Evolutionary conservation across 2,329 filamentous ascomycete species (phyloP), one percentile per base, ranked within the genome.

Genomic region (Pseudopithomyces maydicus): DNA sequence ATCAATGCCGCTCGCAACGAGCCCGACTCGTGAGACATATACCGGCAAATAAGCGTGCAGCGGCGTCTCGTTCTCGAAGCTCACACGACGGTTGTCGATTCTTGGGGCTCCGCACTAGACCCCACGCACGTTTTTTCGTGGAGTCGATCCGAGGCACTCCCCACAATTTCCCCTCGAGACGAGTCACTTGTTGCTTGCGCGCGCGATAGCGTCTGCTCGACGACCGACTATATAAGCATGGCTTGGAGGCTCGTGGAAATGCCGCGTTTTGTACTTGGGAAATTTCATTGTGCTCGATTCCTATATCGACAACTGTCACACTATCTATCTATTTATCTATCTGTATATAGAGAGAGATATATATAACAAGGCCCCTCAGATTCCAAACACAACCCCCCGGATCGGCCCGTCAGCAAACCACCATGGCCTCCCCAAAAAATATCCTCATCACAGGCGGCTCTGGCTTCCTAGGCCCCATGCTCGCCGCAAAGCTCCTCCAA

Each of bases 361-460:
- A 20, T 11, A 36, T 12, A 19, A 36, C 2, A 35, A 5, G 5
- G 8, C 10, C 15, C 12, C 29, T 17, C n/a, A 14, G 14, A 14
- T n/a, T 2, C 7, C 3, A 12, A 19, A 3, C 14, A 15, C 19
- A 11, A 8, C 14, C 14, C 10, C 26, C n/a, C n/a, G n/a, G n/a
- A 22, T 12, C 32, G 10, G 22, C 17, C 35, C 14, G 17, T 23
- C 12, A 23, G 23, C 17, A 11, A 7, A 22, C 32, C 7, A 48
- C 32, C 8, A 48, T 48, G 45, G 36, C 17, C 12, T 36, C 32
- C 19, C 23, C 45, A 22, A 48, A 48, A 17, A 48, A 48, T 19
- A 80, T 88, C 36, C 82, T 88, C 67, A 85, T 88, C 66, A 88
- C 85, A 6, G 85, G 85, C 2, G 85, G 79, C 2, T 83, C 83